Conservation (phyloP, 2,329 filamentous ascomycete genomes). For the Zymoseptoria ardabiliae region DNA sequence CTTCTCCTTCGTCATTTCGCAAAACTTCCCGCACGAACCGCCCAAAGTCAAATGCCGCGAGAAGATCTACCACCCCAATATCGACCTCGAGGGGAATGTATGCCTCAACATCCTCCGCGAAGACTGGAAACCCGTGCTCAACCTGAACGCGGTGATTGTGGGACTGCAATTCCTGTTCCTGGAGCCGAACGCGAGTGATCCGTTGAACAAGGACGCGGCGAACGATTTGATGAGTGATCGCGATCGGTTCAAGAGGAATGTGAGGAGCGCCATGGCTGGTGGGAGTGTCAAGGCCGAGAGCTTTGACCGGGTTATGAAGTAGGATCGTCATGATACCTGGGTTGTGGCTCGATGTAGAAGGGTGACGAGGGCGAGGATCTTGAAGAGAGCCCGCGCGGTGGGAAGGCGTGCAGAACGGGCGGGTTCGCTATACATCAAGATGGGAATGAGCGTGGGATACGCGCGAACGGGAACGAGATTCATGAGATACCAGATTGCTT, state of each 20-base stretch:
- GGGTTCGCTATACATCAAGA: background rate
- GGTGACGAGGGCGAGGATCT: background rate
- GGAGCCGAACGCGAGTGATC: slow-evolving; percentile 92
- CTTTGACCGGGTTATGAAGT: slow-evolving; percentile 75
- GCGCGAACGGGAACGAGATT: background rate
- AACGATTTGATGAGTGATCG: slow-evolving; percentile 81
- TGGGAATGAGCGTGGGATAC: background rate
- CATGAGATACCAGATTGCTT: slow-evolving; percentile 1
- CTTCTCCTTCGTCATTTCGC: slow-evolving; percentile 87
- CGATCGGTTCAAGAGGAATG: slow-evolving; percentile 87
- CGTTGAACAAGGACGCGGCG: slow-evolving; percentile 96
- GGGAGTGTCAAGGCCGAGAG: slow-evolving; percentile 62
- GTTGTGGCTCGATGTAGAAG: background rate
- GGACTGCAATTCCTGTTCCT: slow-evolving; percentile 94
- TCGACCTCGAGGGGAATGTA: slow-evolving; percentile 94
- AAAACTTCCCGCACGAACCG: slow-evolving; percentile 93
- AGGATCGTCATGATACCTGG: slow-evolving; percentile 19
- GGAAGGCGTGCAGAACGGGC: background rate
- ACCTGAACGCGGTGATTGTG: slow-evolving; percentile 92
- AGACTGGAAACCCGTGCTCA: slow-evolving; percentile 98
- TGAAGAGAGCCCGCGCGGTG: background rate
- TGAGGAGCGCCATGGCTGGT: slow-evolving; percentile 74
- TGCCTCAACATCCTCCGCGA: slow-evolving; percentile 95
- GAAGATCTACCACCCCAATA: slow-evolving; percentile 99
- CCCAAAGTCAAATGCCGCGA: slow-evolving; percentile 95